Evolutionary conservation across 768 basidiomycete species (phyloP), one percentile per base, ranked within the genome.

Genomic region (Agaricus bisporus): DNA sequence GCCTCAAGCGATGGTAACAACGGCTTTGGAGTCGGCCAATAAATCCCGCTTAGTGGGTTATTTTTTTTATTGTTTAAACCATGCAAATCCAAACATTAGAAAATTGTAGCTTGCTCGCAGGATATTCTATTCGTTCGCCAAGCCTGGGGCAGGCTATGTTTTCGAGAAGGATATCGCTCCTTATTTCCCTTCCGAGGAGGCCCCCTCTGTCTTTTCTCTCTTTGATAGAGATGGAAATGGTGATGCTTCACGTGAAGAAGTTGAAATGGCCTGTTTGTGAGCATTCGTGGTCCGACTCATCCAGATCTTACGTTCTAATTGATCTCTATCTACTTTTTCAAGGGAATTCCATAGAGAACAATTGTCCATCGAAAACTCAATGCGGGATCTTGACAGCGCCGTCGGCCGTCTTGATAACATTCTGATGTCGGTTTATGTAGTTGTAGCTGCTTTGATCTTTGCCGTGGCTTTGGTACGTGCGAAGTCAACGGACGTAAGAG

Each of bases 351-450:
- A 95, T 64, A 79, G 91, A 28, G 93, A 97, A 63, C 83, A 92
- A 55, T 69, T 91, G 37, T 85, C 86, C 17, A 81, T 97, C 41
- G 85, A 89, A 56, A 84, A 86, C 63, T 88, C 85, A 5, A 91
- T 97, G 91, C 77, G 83, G 41, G 91, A 95, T 68, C 72, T 95
- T 46, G 93, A 95, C 67, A 90, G 87, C 48, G 93, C 93, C 5
- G 91, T 95, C 12, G 85, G 89, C 15, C 77, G 88, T 25, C 70
- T 95, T 61, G 91, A 94, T 67, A 85, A 88, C 59, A 93, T 95
- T 59, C 74, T 94, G 58, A 89, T 95, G 84, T 80, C 78, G 48
- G 64, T 94, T 20, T 93, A 86, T 64, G 75, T 83, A 36, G 70
- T 94, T 49, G 73, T 89, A 39, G 82, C 81, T 4, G 66, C 80